Evolutionary conservation across 768 basidiomycete genomes (phyloP).

Genomic region (Leccinum ochraceum): DNA sequence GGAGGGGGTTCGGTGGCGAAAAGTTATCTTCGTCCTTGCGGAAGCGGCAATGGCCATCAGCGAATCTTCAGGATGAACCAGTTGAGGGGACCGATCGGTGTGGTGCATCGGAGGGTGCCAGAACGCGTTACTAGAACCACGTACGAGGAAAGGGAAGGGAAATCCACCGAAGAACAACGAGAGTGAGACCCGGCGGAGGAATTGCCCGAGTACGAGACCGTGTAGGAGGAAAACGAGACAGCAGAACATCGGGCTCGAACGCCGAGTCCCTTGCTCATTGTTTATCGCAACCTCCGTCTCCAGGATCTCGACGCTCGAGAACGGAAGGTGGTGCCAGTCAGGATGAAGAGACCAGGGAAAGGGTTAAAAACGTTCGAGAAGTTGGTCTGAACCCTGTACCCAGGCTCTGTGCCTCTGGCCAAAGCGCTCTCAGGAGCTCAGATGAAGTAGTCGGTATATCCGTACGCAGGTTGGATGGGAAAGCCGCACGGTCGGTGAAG

Average conservation of each 20-base stretch:
- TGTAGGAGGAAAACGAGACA: slow-evolving; percentile 61
- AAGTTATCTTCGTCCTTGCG: slow-evolving; percentile 66
- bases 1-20: slow-evolving; percentile 58
- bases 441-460: slow-evolving; percentile 47
- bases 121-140: slow-evolving; percentile 57
- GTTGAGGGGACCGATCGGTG: slow-evolving; percentile 48
- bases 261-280: slow-evolving; percentile 44
- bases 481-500: slow-evolving; percentile 60
- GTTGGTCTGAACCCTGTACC: slow-evolving; percentile 29
- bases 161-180: slow-evolving; percentile 64
- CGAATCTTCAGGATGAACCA: slow-evolving; percentile 46
- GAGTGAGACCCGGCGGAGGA: slow-evolving; percentile 60
- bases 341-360: slow-evolving; percentile 75
- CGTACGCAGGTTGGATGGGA: slow-evolving; percentile 61
- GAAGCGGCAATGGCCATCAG: slow-evolving; percentile 67
- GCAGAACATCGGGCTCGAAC: slow-evolving; percentile 61
- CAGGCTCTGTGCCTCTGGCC: slow-evolving; percentile 29
- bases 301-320: slow-evolving; percentile 47
- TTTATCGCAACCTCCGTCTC: slow-evolving; percentile 40
- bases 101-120: slow-evolving; percentile 81
- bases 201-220: slow-evolving; percentile 59
- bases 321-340: slow-evolving; percentile 57
- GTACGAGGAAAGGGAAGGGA: slow-evolving; percentile 58
- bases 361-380: slow-evolving; percentile 41
- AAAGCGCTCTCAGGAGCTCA: slow-evolving; percentile 52